Evolutionary conservation across 139 green algal species (phyloP), one percentile per base, ranked within the genome.

Genomic region (Pleodorina starrii): DNA sequence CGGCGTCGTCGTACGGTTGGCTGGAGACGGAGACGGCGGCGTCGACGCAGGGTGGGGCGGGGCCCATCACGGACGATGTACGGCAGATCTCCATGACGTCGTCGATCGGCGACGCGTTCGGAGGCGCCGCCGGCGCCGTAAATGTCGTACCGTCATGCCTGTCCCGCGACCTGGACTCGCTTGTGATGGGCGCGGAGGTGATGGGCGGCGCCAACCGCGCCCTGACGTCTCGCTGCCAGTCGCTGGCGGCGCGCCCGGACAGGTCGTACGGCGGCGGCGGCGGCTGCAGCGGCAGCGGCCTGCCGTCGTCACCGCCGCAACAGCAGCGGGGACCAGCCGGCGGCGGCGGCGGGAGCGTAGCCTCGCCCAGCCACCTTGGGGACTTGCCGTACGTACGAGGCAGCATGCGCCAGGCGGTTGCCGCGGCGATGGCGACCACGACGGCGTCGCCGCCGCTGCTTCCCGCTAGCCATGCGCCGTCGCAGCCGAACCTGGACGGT

Each of bases 211-310:
- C 17, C 38, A 77, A 48, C 69, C 25, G 36, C 2, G 35, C n/a
- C 14, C 77, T 38, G 35, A 6, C 10, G 36, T 84, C 50, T 0
- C 76, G 76, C 29, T 29, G 12, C 32, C 76, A 84, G 50, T 69
- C 50, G 10, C 32, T 84, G 46, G 76, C 76, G 48, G 76, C 76
- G 50, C 48, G 76, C n/a, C 76, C 76, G 35, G 48, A 82, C 19
- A 42, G n/a, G 42, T 46, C 44, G 11, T 66, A 66, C 40, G 19
- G 72, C 16, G 72, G 72, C 40, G 19, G 72, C 16, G 72, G 72
- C 1, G 40, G 42, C 23, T 54, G 17, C 74, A 57, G 40, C 72
- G 17, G 1, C 72, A 36, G 42, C 40, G 42, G 32, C 23, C 17
- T 40, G 43, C 74, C 42, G 32, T 43, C 38, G 74, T 82, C 74